These are phyloP conservation scores for baker's yeast (Saccharomyces cerevisiae) DNA, from an alignment of 805 yeast genomes.

Conservation along the genomic window DNA sequence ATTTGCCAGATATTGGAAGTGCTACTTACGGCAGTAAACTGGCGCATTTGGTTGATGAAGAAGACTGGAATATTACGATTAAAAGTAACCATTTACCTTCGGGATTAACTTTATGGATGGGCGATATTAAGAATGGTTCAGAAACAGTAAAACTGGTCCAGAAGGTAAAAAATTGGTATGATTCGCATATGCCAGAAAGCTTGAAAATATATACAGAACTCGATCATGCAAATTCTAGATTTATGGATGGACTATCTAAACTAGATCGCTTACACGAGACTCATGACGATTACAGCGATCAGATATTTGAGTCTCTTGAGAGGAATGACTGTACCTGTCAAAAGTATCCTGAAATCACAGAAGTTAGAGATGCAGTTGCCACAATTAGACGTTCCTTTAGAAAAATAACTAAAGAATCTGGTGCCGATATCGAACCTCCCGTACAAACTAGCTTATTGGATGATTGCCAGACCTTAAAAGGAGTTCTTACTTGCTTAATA, in stretches of 20 bases:
- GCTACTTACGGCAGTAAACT: slow-evolving; percentile 29
- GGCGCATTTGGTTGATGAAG: slow-evolving; percentile 31
- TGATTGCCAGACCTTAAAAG: slow-evolving; percentile 45
- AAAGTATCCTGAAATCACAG: slow-evolving; percentile 22
- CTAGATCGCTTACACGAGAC: slow-evolving; percentile 32
- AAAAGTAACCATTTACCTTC: slow-evolving; percentile 57
- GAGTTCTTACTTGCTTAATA: slow-evolving; percentile 91
- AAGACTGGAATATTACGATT: slow-evolving; percentile 56
- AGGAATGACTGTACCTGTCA: not conserved
- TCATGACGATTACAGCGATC: not conserved
- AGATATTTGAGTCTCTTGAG: slow-evolving; percentile 1
- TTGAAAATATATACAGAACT: slow-evolving; percentile 45
- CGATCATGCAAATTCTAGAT: slow-evolving; percentile 47
- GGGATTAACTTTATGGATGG: slow-evolving; percentile 70
- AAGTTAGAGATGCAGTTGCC: slow-evolving; percentile 35
- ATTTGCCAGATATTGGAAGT: slow-evolving; percentile 22
- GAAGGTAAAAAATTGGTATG: slow-evolving; percentile 65
- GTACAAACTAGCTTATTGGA: slow-evolving; percentile 67
- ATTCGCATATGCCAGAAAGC: slow-evolving; percentile 43
- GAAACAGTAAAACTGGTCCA: slow-evolving; percentile 88
- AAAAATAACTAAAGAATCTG: slow-evolving; percentile 51
- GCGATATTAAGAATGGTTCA: slow-evolving; percentile 87
- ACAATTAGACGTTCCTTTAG: slow-evolving; percentile 52
- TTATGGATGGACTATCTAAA: slow-evolving; percentile 42
- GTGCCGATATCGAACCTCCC: slow-evolving; percentile 83